Evolutionary conservation across 2,329 filamentous ascomycete species (phyloP).

Genomic region (Calonectria henricotiae): DNA sequence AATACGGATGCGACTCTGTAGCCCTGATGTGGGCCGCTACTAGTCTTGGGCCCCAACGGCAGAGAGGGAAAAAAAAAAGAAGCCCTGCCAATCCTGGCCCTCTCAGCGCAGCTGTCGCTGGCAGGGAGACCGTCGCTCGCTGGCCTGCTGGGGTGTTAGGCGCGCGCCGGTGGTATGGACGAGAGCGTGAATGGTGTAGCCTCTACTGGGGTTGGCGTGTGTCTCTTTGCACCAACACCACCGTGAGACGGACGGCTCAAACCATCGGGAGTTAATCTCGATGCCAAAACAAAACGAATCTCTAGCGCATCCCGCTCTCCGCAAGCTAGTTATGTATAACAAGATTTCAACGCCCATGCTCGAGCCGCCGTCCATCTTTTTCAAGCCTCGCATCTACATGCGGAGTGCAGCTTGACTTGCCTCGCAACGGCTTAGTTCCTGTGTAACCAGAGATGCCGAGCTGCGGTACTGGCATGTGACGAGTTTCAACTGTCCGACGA

Average conservation of each 20-base stretch:
- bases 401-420: constrained; percentile 16
- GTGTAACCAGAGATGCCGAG: constrained; percentile 13
- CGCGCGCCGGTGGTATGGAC: constrained; percentile 16
- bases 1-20: constrained; percentile 32
- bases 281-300: constrained; percentile 2
- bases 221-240: constrained; percentile 13
- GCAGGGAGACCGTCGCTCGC: constrained; percentile 14
- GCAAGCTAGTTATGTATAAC: background rate
- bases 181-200: constrained; percentile 12
- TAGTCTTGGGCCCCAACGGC: constrained; percentile 12
- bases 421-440: constrained; percentile 20
- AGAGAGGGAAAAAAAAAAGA: constrained; percentile 3
- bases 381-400: constrained; percentile 15
- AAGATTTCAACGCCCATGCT: constrained; percentile 27
- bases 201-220: constrained; percentile 7
- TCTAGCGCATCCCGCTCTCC: background rate
- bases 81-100: constrained; percentile 10
- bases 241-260: constrained; percentile 8
- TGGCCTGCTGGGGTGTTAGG: constrained; percentile 11
- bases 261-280: constrained; percentile 15
- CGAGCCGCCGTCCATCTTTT: background rate
- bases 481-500: constrained; percentile 4
- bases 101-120: background rate
- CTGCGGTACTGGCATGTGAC: constrained; percentile 21
- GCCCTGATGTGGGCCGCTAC: constrained; percentile 23